Conservation (phyloP, 2,329 filamentous ascomycete species). For the Fusarium begoniae region DNA sequence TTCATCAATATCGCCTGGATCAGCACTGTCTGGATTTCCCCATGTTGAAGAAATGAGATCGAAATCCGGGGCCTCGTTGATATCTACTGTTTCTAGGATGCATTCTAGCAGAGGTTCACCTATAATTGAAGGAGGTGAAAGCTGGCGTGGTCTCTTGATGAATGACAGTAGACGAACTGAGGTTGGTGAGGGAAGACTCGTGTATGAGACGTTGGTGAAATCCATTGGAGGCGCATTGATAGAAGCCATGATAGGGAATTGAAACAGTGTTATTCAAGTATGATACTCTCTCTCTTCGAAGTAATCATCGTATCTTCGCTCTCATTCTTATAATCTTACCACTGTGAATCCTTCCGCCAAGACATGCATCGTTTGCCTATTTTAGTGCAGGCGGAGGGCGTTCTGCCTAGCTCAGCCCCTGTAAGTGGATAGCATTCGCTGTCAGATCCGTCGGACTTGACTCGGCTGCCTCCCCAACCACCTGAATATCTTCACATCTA, state of each 20-base stretch:
- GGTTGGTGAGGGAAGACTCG: neutral
- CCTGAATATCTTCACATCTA: neutral
- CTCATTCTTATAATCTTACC: neutral
- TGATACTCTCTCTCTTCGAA: too few species aligned
- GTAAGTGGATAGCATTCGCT: neutral
- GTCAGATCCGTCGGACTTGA: neutral
- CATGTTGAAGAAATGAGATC: neutral
- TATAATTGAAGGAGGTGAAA: neutral
- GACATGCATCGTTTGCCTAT: neutral
- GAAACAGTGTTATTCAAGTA: accelerated
- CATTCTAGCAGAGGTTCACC: neutral
- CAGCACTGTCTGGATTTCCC: neutral
- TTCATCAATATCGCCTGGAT: neutral
- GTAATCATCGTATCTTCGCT: neutral
- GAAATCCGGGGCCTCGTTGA: neutral
- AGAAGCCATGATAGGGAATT: neutral
- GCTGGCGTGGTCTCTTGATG: neutral
- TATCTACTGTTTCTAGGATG: neutral
- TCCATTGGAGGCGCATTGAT: neutral
- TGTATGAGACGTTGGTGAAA: neutral
- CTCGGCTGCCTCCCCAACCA: constrained; percentile 1
- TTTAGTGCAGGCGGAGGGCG: neutral
- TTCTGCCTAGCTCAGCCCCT: constrained; percentile 11
- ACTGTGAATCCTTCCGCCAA: neutral
- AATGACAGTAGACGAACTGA: neutral